Evolutionary conservation across 345 rosid genomes (phyloP), one percentile per base, ranked within the genome.

Genomic region (Ricinus communis): DNA sequence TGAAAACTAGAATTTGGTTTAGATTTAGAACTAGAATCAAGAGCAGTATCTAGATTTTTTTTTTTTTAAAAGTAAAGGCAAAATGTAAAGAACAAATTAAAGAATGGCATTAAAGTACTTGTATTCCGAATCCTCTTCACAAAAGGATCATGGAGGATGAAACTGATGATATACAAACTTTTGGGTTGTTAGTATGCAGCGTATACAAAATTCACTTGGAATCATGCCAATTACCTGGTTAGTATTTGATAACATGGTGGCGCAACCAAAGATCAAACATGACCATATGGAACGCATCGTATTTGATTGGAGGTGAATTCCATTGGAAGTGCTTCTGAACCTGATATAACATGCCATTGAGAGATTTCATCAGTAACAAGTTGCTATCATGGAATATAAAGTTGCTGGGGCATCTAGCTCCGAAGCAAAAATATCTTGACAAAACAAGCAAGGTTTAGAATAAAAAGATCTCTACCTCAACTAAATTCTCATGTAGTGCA

Each of bases 211-310:
- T 6, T 16, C 36, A 54, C 10, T 28, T 16, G 27, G 40, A 46
- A 49, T 49, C 24, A 36, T 52, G 12, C 33, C 51, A 31, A 24
- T 15, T 47, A 38, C 43, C 55, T 57, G 47, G 76, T 82, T 76
- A 95, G 82, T 95, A 96, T 78, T 85, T 88, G 76, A 96, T 84
- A 59, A 91, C 91, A 69, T 88, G 96, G 74, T 75, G 98, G 58
- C 98, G 95, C 78, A 91, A 79, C 99, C 99, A 96, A 46, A 96
- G 87, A 53, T 96, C 98, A 56, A 87, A 89, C 90, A 96, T 91
- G 72, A 93, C 90, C 98, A 93, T 93, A 77, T 96, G 97, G 80
- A 96, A 96, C 55, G 96, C 93, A 57, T 93, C 99, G 5, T 74
- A 83, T 72, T 83, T 84, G 52, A 87, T 18, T 0, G 99, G 90